phyloP scores from a whole-genome alignment of 345 rosid genomes.

The Populus pruinosa region DNA sequence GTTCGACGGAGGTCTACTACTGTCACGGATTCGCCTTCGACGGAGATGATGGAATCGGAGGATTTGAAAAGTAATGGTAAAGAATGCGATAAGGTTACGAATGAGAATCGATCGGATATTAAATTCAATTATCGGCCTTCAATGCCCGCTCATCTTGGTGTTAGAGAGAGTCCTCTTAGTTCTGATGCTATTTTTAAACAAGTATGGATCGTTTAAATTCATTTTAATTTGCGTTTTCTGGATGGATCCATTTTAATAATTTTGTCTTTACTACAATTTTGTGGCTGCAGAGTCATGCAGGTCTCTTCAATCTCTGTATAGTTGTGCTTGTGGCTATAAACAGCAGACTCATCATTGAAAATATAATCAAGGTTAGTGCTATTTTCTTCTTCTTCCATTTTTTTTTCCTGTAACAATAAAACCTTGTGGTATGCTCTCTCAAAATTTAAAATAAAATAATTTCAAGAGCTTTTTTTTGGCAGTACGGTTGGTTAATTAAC shows the following conservation, averaged over 20 bases:
- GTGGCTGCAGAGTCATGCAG: slow-evolving; percentile 88
- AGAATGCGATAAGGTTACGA: slow-evolving; percentile 3
- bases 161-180: slow-evolving; percentile 85
- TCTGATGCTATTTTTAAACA: slow-evolving; percentile 81
- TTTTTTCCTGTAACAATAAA: neutral
- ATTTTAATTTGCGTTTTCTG: neutral
- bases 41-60: neutral
- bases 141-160: slow-evolving; percentile 69
- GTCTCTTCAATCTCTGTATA: slow-evolving; percentile 90
- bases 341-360: slow-evolving; percentile 94
- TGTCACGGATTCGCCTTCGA: slow-evolving; percentile 4
- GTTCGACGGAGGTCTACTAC: slow-evolving; percentile 38
- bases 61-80: neutral
- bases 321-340: slow-evolving; percentile 97
- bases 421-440: neutral
- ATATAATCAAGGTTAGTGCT: slow-evolving; percentile 76
- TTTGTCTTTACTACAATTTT: neutral
- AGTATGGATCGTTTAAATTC: slow-evolving; percentile 27
- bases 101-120: slow-evolving; percentile 29
- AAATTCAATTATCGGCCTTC: slow-evolving; percentile 64
- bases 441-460: no score
- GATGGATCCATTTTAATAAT: neutral
- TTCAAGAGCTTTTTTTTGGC: slow-evolving; percentile 20
- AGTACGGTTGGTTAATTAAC: slow-evolving; percentile 94
- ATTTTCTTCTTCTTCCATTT: no score